Evolutionary conservation across 306 rosid genomes (phyloP), one percentile per base, ranked within the genome.

Genomic region (Cicer cuneatum): DNA sequence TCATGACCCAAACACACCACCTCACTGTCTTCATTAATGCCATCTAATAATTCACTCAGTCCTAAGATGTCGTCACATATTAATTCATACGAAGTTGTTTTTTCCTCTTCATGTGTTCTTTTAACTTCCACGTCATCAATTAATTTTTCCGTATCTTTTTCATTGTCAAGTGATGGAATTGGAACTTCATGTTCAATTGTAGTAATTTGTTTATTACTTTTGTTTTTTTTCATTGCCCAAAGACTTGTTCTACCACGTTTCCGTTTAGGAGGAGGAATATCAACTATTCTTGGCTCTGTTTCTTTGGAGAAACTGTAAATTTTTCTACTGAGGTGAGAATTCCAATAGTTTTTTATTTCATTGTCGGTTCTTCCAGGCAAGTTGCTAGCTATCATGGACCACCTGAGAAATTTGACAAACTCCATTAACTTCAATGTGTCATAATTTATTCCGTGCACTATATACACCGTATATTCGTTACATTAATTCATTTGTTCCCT

Each of bases 321-420:
- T 81, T 87, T 92, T 18, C 99, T 81, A 29, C 96, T 85, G 15
- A 94, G 39, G 71, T 90, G 96, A 15, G 99, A 94, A 39, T 94
- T 94, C 99, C 99, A 94, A 72, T 94, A 86, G 39, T 94, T 94
- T 39, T 94, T 94, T 11, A 94, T 94, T 56, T 94, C 99, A 64
- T 94, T 94, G 83, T 94, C 99, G 0, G 99, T 94, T 90, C 99
- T 86, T 66, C 99, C 99, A 0, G 99, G 87, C 61, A 94, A 72
- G 62, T 94, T 92, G 79, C 90, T 86, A 0, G 99, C 99, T 76
- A 94, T 94, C 73, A 86, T 61, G 6, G 99, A 94, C 99, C 99
- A 94, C 80, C 98, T 93, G 64, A 38, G 67, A 42, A 42, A 6
- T 1, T 12, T n/a, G 37, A 37, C 2, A 35, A 60, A 61, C 10